Evolutionary conservation across 1,284 basidiomycete species (phyloP), one percentile per base, ranked within the genome.

Genomic region (Rhodotorula sp.): DNA sequence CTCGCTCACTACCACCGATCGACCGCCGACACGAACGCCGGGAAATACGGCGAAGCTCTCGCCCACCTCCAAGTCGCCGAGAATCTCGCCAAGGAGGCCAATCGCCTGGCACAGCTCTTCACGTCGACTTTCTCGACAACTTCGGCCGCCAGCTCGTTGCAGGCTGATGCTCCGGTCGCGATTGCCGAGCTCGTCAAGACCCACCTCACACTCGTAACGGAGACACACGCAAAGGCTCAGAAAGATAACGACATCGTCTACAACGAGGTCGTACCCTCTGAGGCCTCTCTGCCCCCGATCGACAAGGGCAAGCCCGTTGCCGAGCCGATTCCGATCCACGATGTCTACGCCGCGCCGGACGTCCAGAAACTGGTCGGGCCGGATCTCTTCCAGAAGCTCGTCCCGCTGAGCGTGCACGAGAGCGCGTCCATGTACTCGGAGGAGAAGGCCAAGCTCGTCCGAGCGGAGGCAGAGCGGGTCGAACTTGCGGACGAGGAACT

Each of bases 181-280:
- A 85, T 98, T 50, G 82, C 86, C 28, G 93, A 95, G 68, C 87
- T 95, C 60, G 89, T 89, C 31, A 95, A 95, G 80, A 86, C 90
- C 0, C 93, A 95, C 73, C 84, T 90, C 12, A 86, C 90, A 2
- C 82, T 94, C 43, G 89, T 90, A 77, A 84, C 86, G 0, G 93
- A 95, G 76, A 87, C 87, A 67, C 89, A 89, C 79, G 84, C 82
- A 63, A 89, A 91, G 67, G 91, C 91, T 0, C 86, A 88, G 68
- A 88, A 90, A 69, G 94, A 97, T 83, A 99, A 99, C 81, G 95
- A 99, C 79, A 86, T 99, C 60, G 97, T 99, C 76, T 99, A 99
- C 83, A 95, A 99, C 80, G 93, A 93, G n/a, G 87, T 95, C 67
- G 83, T 95, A 0, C 93, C 94, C 1, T 84, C 90, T 6, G 86